Evolutionary conservation across 768 basidiomycete species (phyloP).

Genomic region (Suillus tomentosus): DNA sequence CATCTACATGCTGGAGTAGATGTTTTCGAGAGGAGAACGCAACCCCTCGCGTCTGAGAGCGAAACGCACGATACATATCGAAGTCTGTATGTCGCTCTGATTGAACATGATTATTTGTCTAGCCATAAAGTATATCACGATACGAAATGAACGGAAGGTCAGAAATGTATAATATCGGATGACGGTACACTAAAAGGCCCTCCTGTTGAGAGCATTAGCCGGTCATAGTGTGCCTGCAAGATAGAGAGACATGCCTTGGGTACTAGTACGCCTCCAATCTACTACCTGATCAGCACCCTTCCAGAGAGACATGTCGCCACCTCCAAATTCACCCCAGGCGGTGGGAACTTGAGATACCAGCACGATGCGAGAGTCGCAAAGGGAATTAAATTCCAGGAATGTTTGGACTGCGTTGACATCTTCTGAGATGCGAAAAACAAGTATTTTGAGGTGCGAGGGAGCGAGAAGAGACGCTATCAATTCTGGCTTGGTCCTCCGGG

Average conservation of each 20-base stretch:
- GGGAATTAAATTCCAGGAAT: not conserved
- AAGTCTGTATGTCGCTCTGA: too few relatives aligned
- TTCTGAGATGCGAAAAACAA: not conserved
- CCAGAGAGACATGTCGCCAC: not conserved
- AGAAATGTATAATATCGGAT: too few relatives aligned
- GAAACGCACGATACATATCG: too few relatives aligned
- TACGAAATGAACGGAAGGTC: too few relatives aligned
- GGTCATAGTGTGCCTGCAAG: not conserved
- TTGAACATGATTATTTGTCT: too few relatives aligned
- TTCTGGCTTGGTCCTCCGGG: not conserved
- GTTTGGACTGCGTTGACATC: not conserved
- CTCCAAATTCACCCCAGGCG: not conserved
- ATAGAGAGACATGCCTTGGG: not conserved
- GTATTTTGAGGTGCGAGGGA: not conserved
- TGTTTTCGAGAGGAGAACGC: too few relatives aligned
- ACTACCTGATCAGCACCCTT: not conserved
- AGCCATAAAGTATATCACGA: too few relatives aligned
- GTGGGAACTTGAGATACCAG: not conserved
- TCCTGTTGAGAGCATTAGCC: too few relatives aligned
- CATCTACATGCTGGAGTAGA: too few relatives aligned
- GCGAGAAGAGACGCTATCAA: not conserved
- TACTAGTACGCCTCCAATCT: not conserved
- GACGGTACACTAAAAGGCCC: too few relatives aligned
- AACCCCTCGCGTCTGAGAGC: too few relatives aligned
- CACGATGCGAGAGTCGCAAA: not conserved